A percentile compares a stretch with the other conserved stretches of the same genome.
phyloP scores from a whole-genome alignment of 345 rosid species.

The Acer saccharum region DNA sequence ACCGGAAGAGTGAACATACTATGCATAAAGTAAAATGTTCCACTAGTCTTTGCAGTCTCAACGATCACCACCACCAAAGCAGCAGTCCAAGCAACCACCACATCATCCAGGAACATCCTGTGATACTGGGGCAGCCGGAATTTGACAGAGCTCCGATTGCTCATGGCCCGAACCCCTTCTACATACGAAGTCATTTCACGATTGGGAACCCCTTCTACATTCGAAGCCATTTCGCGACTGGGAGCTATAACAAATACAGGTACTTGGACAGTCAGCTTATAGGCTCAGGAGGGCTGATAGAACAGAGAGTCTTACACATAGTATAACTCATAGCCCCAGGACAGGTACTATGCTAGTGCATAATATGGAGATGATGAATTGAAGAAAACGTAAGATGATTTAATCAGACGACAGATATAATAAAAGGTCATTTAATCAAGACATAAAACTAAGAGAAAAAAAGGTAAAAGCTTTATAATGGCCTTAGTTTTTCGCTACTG shows the following conservation, averaged over 20 bases:
- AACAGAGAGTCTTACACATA: constrained; percentile 54
- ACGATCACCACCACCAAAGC: constrained; percentile 19
- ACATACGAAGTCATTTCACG: background rate
- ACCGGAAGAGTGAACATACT: constrained; percentile 28
- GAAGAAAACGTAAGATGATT: background rate
- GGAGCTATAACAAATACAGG: constrained; percentile 26
- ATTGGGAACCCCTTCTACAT: constrained; percentile 27
- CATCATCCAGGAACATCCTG: constrained; percentile 11
- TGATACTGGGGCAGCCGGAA: constrained; percentile 21
- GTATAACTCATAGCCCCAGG: constrained; percentile 31
- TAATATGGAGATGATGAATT: background rate
- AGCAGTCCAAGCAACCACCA: constrained; percentile 21
- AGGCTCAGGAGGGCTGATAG: constrained; percentile 23
- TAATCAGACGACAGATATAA: too few relatives aligned
- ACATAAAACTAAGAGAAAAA: too few relatives aligned
- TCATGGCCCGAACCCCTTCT: constrained; percentile 19
- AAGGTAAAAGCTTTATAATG: too few relatives aligned
- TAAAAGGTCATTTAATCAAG: too few relatives aligned
- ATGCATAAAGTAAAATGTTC: constrained; percentile 73
- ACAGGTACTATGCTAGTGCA: constrained; percentile 18
- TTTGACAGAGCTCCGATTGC: constrained; percentile 25
- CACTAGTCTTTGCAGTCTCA: constrained; percentile 54
- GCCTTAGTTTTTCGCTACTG: too few relatives aligned
- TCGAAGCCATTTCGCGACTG: background rate
- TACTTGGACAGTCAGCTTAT: constrained; percentile 33